Evolutionary conservation across 345 rosid genomes (phyloP).

Genomic region (Excoecaria agallocha): DNA sequence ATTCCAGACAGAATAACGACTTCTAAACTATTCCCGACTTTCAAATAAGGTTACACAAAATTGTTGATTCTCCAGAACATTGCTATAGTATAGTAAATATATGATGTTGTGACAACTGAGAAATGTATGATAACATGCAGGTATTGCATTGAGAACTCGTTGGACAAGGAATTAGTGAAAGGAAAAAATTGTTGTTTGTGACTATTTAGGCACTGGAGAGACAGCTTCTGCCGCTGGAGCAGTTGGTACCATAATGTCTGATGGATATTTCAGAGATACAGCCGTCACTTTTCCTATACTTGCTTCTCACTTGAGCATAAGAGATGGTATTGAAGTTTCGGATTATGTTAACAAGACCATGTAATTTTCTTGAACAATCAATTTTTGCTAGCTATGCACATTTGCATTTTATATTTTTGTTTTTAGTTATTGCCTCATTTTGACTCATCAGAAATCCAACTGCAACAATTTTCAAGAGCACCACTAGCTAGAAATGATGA

Average conservation of each 20-base stretch:
- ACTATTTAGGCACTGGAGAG: not conserved
- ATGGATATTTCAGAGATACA: not conserved
- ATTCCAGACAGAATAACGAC: too few species aligned
- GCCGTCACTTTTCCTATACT: not conserved
- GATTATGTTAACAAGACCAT: not conserved
- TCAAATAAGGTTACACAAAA: too few species aligned
- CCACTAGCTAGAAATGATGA: slow-evolving; percentile 2
- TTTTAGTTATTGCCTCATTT: too few species aligned
- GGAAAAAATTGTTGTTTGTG: slow-evolving; percentile 17
- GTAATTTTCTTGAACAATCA: not conserved
- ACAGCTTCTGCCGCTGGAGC: not conserved
- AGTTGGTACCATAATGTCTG: not conserved
- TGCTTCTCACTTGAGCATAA: not conserved
- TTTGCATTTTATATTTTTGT: too few species aligned
- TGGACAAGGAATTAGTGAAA: slow-evolving; percentile 1
- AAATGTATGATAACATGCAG: not conserved
- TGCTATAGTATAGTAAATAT: too few species aligned
- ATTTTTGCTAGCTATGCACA: not conserved
- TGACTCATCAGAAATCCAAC: slow-evolving; percentile 25
- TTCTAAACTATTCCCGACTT: too few species aligned
- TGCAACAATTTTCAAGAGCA: slow-evolving; percentile 27
- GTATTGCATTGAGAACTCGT: not conserved
- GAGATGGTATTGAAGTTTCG: not conserved
- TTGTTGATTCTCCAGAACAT: not conserved
- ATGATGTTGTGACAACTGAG: too few species aligned